phyloP scores from a whole-genome alignment of 2,329 filamentous ascomycete species.

The Diaporthe capsici region DNA sequence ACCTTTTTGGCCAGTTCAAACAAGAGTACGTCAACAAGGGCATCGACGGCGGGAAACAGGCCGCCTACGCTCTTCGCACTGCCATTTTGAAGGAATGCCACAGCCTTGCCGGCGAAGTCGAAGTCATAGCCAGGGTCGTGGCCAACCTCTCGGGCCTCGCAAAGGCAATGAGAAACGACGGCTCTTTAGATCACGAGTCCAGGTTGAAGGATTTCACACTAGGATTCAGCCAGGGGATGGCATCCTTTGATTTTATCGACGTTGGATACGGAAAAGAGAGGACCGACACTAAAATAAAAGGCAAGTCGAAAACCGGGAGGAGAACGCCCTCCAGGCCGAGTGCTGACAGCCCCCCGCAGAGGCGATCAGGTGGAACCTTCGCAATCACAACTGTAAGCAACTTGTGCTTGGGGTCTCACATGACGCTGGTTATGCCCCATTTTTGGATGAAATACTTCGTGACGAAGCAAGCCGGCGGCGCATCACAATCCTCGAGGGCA shows the following conservation, averaged over 20 bases:
- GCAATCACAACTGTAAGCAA: slow-evolving; percentile 73
- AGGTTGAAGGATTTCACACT: slow-evolving; percentile 69
- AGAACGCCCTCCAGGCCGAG: not conserved
- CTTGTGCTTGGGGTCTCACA: slow-evolving; percentile 74
- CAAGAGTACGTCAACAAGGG: slow-evolving; percentile 68
- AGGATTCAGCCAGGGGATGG: slow-evolving; percentile 72
- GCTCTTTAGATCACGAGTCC: slow-evolving; percentile 58
- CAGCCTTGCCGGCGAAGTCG: slow-evolving; percentile 64
- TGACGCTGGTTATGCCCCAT: slow-evolving; percentile 72
- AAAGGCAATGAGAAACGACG: slow-evolving; percentile 64
- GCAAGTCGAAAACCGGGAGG: slow-evolving; percentile 52
- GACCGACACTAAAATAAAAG: slow-evolving; percentile 72
- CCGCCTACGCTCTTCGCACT: slow-evolving; percentile 63
- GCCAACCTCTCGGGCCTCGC: slow-evolving; percentile 67
- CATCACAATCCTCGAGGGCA: slow-evolving; percentile 69
- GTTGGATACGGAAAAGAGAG: slow-evolving; percentile 72
- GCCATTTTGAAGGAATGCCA: slow-evolving; percentile 63
- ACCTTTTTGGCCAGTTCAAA: slow-evolving; percentile 64
- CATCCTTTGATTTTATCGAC: slow-evolving; percentile 75
- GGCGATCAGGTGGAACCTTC: slow-evolving; percentile 68
- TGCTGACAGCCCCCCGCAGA: slow-evolving; percentile 54
- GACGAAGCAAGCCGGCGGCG: slow-evolving; percentile 59
- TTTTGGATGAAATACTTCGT: slow-evolving; percentile 68
- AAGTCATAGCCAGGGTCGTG: slow-evolving; percentile 70
- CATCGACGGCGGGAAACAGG: slow-evolving; percentile 67